Evolutionary conservation across 1,284 basidiomycete species (phyloP), one percentile per base, ranked within the genome.

Genomic region (Microbotryum violaceum): DNA sequence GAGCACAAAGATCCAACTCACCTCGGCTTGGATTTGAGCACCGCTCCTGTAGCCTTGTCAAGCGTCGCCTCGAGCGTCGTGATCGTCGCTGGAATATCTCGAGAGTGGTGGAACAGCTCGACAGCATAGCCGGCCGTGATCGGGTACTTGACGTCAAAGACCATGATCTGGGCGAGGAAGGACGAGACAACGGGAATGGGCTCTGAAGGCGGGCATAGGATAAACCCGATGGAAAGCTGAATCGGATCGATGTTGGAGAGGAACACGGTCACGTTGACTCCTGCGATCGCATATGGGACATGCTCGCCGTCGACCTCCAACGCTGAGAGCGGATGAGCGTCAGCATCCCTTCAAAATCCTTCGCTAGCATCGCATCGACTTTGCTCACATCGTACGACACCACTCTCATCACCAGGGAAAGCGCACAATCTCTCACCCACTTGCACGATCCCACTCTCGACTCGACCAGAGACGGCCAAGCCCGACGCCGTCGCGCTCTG

Each of bases 41-140:
- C 82, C 52, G 81, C 80, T 1, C 93, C 93, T 12, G 86, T 85
- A 1, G 83, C 77, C 61, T 87, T 82, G 72, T 98, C 93, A 6
- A 92, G 77, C 0, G 84, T 85, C 0, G 86, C 80, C 20, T 90
- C 75, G 37, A 98, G 80, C 70, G 87, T 90, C 6, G 85, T 83
- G 56, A 97, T 82, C 6, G 86, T 88, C 0, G 90, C 93, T 6
- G 94, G 89, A 2, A 96, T 83, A 73, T 97, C 91, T 58, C 85
- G 83, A 1, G 91, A 92, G 74, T 98, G 92, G 74, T 97, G 91
- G 78, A 91, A 97, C 6, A 98, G 78, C 73, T 97, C 92, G 59
- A 94, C 87, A 46, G 90, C 85, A 58, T 90, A 82, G 44, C 94
- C 96, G 0, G 85, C 81, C 20, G 87, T 90, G 67, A 99, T 88